Evolutionary conservation across 352 stramenopile species (phyloP).

Genomic region (Phytophthora meadii): DNA sequence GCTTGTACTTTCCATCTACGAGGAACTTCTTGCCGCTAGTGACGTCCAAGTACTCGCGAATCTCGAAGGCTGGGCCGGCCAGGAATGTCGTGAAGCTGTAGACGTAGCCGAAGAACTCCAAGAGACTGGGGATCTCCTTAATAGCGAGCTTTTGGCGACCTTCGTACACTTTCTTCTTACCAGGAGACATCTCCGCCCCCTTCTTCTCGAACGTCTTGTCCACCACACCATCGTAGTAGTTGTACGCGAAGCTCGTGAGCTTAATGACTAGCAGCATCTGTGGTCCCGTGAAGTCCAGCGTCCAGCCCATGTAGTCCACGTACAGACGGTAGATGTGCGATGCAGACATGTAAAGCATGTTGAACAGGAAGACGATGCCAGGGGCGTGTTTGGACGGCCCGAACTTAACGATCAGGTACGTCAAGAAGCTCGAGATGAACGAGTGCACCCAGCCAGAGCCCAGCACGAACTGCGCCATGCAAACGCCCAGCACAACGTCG

Average conservation of each 20-base stretch:
- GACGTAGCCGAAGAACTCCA: slow-evolving; percentile 97
- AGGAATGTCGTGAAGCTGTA: slow-evolving; percentile 97
- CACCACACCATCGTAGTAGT: slow-evolving; percentile 94
- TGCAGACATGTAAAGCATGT: slow-evolving; percentile 93
- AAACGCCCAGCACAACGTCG: slow-evolving; percentile 91
- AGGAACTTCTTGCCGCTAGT: slow-evolving; percentile 71
- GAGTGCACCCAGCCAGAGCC: slow-evolving; percentile 95
- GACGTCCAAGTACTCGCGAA: slow-evolving; percentile 91
- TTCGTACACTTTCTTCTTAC: slow-evolving; percentile 41
- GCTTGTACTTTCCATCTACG: slow-evolving; percentile 49
- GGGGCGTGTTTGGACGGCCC: slow-evolving; percentile 61
- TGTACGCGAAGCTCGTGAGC: slow-evolving; percentile 97
- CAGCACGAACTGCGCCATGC: slow-evolving; percentile 95
- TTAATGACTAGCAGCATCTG: slow-evolving; percentile 98
- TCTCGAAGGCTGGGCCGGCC: slow-evolving; percentile 95
- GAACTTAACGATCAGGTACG: slow-evolving; percentile 90
- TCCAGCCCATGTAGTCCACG: slow-evolving; percentile 96
- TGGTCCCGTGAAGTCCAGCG: slow-evolving; percentile 83
- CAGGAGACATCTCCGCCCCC: slow-evolving; percentile 20
- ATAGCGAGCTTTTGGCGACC: slow-evolving; percentile 73
- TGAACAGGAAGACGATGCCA: slow-evolving; percentile 93
- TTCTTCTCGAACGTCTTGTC: slow-evolving; percentile 56
- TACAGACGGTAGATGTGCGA: slow-evolving; percentile 96
- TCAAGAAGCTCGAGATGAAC: slow-evolving; percentile 89
- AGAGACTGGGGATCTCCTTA: slow-evolving; percentile 82